These are phyloP conservation scores for Coniochaeta ligniaria DNA, from an alignment of 2,329 filamentous ascomycete genomes.

Conservation along the genomic window DNA sequence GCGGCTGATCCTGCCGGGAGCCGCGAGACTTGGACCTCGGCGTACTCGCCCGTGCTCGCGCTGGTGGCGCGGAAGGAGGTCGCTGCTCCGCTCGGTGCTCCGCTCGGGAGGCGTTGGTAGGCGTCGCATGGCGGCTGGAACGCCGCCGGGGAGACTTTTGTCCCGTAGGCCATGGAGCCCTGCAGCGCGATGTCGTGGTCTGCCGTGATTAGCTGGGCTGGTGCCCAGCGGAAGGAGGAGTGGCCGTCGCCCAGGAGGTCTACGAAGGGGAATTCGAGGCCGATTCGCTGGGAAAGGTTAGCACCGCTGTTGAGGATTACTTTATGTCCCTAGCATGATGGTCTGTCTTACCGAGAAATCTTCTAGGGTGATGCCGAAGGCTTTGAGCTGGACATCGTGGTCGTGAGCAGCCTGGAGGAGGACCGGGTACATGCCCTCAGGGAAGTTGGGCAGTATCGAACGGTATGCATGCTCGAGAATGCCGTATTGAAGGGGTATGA, in stretches of 20 bases:
- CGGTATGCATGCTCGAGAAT: slow-evolving; percentile 44
- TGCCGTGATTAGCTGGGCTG: slow-evolving; percentile 37
- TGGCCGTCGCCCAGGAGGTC: slow-evolving; percentile 42
- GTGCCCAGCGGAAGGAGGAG: slow-evolving; percentile 43
- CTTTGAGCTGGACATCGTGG: slow-evolving; percentile 39
- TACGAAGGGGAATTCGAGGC: slow-evolving; percentile 40
- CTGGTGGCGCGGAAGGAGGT: slow-evolving; percentile 15
- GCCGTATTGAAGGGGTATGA: slow-evolving; percentile 39
- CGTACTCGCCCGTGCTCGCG: slow-evolving; percentile 16
- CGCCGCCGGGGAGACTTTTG: slow-evolving; percentile 27
- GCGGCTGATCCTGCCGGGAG: background rate
- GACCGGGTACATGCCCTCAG: slow-evolving; percentile 44
- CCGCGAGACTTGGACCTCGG: slow-evolving; percentile 18
- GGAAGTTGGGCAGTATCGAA: slow-evolving; percentile 39
- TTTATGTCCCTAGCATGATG: background rate
- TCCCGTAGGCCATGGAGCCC: slow-evolving; percentile 39
- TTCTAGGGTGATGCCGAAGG: slow-evolving; percentile 27
- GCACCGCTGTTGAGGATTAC: background rate
- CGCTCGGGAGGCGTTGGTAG: slow-evolving; percentile 24
- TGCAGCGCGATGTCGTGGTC: slow-evolving; percentile 32
- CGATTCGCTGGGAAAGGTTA: background rate
- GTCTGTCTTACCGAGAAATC: slow-evolving; percentile 38
- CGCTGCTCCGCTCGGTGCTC: too few relatives aligned
- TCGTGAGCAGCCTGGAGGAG: slow-evolving; percentile 41
- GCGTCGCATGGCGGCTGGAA: slow-evolving; percentile 43